Evolutionary conservation across 148 eudicot species (phyloP).

Genomic region (Chenopodium quinoa): DNA sequence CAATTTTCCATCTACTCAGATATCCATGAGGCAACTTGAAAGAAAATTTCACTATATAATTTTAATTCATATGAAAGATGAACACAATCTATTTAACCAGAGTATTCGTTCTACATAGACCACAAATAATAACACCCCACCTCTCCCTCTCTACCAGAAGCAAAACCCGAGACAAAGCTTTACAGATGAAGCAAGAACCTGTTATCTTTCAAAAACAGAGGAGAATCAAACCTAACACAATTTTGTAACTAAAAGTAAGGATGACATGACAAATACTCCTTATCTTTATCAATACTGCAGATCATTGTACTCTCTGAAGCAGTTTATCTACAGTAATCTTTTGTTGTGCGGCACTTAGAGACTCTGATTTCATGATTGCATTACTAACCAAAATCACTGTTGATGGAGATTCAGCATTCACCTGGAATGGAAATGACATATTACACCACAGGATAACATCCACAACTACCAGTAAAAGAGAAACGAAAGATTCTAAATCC

Average conservation of each 20-base stretch:
- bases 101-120: no score
- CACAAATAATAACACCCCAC: not conserved
- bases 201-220: not conserved
- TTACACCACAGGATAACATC: not conserved
- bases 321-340: slow-evolving; percentile 68
- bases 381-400: slow-evolving; percentile 67
- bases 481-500: not conserved
- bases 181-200: not conserved
- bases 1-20: no score
- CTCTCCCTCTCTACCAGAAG: not conserved
- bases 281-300: not conserved
- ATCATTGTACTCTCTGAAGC: slow-evolving; percentile 57
- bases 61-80: not conserved
- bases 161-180: not conserved
- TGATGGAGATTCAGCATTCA: slow-evolving; percentile 71
- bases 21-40: not conserved
- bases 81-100: not conserved
- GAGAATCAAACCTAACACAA: not conserved
- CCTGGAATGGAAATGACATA: slow-evolving; percentile 37
- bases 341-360: slow-evolving; percentile 63
- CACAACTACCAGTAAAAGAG: not conserved
- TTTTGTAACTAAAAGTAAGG: not conserved
- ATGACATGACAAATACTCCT: not conserved
- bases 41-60: not conserved
- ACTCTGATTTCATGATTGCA: slow-evolving; percentile 76